Evolutionary conservation across 164 flowering plant species (phyloP), one percentile per base, ranked within the genome.

Genomic region (Aristolochia californica): DNA sequence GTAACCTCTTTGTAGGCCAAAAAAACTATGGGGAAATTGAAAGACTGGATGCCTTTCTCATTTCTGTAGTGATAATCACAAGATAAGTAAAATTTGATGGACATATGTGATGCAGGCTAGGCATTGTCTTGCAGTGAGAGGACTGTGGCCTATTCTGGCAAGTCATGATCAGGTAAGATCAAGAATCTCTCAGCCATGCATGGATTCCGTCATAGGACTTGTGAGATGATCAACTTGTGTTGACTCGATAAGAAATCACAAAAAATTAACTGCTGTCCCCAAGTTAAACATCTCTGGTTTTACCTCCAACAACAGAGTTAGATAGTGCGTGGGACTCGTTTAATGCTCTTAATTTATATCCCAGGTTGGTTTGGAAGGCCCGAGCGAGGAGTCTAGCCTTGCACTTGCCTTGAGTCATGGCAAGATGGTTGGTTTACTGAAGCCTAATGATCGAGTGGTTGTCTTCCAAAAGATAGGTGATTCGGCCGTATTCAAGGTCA

Each of bases 381-480:
- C 70, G 24, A 64, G 27, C 66, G 80, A 76, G 63, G 78, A 76
- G 57, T 44, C 75, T 22, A 75, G 65, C 9, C 62, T 79, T 57
- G 63, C 61, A 27, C 60, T 72, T 28, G 77, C 75, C 14, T 24
- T 76, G 27, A 57, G 67, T n/a, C 65, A 76, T 52, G 75, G 75
- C 2, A 68, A 72, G 57, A 45, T 61, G 4, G 59, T 69, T 24
- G 80, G 80, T 18, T 40, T 76, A 58, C 63, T 76, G 47, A 76
- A 71, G 64, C 69, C 60, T 34, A 34, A 74, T 45, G 83, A 79
- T 50, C 69, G 65, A 65, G 75, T 74, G 15, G 83, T 79, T n/a
- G 72, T 79, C 48, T 79, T 74, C 54, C 70, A 79, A 55, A 79
- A 79, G 60, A 48, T 79, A 17, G 78, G 77, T 38, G 78, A 76